Base-by-base conservation (phyloP, 441 rosid genomes). In the Syzygium syzygioides region DNA sequence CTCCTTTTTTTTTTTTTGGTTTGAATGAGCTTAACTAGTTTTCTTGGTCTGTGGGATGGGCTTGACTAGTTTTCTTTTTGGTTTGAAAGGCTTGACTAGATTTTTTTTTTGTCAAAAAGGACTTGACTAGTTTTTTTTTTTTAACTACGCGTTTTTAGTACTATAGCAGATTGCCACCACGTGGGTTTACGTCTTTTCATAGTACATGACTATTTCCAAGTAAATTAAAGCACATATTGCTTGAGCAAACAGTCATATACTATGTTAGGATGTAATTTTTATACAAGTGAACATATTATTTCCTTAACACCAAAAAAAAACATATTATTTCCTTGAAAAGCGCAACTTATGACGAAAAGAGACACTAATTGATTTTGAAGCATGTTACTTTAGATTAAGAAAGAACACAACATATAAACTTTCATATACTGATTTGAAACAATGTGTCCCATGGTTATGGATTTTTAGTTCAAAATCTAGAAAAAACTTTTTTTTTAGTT, bases 111-210 rank as follows among this genome's bases (percentile, higher is more conserved):
- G n/a, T n/a, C n/a, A n/a, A n/a, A n/a, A n/a, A n/a, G n/a, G n/a
- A n/a, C n/a, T n/a, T n/a, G n/a, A n/a, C n/a, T n/a, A n/a, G n/a
- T n/a, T n/a, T n/a, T n/a, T n/a, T n/a, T n/a, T n/a, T n/a, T n/a
- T 13, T 1, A 32, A 11, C 2, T 1, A n/a, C 28, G 4, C 66
- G 1, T 60, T 13, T 60, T 60, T 3, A 60, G 15, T 60, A 26
- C 25, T 12, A 60, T 0, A 26, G 32, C 14, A 13, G 11, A 60
- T 28, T 12, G 30, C 8, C 66, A 59, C 6, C 1, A 26, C 0
- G 8, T 17, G 0, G 8, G 8, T 28, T 12, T 17, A 1, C 12
- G 0, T 60, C 7, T 28, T 60, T 60, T 28, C 2, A 0, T 26
- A 12, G 32, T 6, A 5, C 14, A 62, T 60, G 2, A 60, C 68